A percentile compares a stretch with the other conserved stretches of the same genome.
These are phyloP conservation scores for Taphrina deformans DNA, from an alignment of 1,139 yeast species.

Conservation along the genomic window DNA sequence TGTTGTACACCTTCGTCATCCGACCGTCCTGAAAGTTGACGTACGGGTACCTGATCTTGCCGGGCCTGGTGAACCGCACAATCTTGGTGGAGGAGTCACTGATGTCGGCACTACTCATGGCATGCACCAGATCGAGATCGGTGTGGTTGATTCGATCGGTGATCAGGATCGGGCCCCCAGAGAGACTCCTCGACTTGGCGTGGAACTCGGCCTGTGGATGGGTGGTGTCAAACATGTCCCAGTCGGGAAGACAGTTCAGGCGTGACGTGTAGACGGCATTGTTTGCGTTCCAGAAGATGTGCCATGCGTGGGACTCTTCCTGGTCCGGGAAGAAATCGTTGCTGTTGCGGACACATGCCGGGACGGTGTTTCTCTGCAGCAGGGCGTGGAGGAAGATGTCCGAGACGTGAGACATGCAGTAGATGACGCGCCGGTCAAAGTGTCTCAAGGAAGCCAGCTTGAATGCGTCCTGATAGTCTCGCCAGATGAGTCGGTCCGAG, in stretches of 20 bases:
- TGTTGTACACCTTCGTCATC: slow-evolving; percentile 9
- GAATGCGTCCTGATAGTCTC: slow-evolving; percentile 43
- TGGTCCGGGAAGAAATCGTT: slow-evolving; percentile 42
- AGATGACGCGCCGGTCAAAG: slow-evolving; percentile 43
- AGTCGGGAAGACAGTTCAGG: slow-evolving; percentile 43
- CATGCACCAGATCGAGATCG: neutral
- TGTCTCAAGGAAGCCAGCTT: slow-evolving; percentile 39
- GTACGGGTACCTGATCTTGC: slow-evolving; percentile 7
- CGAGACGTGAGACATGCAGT: slow-evolving; percentile 45
- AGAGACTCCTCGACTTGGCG: slow-evolving; percentile 43
- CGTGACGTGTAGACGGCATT: slow-evolving; percentile 42
- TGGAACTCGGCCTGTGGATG: slow-evolving; percentile 40
- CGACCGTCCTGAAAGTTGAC: slow-evolving; percentile 16
- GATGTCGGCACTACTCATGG: slow-evolving; percentile 3
- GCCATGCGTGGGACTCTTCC: slow-evolving; percentile 42
- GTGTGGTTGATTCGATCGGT: slow-evolving; percentile 40
- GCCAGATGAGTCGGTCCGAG: slow-evolving; percentile 37
- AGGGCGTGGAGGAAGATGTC: slow-evolving; percentile 41
- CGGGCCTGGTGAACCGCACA: slow-evolving; percentile 2
- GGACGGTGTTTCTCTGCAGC: slow-evolving; percentile 35
- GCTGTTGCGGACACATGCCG: slow-evolving; percentile 43
- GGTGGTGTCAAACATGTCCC: slow-evolving; percentile 45
- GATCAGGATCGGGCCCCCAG: slow-evolving; percentile 45
- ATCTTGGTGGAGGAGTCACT: neutral
- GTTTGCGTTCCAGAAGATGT: slow-evolving; percentile 43